Evolutionary conservation across 768 basidiomycete genomes (phyloP).

Genomic region (Lactarius trivialis): DNA sequence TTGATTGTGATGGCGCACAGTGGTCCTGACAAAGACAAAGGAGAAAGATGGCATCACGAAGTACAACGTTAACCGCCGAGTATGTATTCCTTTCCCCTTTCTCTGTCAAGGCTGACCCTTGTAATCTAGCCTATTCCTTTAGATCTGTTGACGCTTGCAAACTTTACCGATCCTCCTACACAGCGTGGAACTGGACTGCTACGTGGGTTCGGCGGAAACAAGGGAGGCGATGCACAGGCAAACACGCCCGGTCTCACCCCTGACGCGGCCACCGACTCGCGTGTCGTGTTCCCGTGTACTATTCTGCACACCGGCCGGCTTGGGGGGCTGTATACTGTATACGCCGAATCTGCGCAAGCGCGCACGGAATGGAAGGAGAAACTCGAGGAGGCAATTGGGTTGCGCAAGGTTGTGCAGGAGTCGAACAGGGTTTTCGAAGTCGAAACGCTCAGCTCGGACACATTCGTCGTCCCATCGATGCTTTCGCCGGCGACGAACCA

Average conservation of each 20-base stretch:
- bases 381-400: conserved; percentile 78
- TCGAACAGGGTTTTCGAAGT: conserved; percentile 94
- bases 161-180: conserved; percentile 73
- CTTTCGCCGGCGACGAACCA: conserved; percentile 37
- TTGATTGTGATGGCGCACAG: conserved; percentile 33
- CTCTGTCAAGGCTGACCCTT: neutral
- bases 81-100: conserved; percentile 31
- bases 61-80: conserved; percentile 76
- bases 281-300: conserved; percentile 80
- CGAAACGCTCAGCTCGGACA: conserved; percentile 82
- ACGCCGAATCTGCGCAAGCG: conserved; percentile 71
- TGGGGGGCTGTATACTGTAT: conserved; percentile 82
- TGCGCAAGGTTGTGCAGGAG: conserved; percentile 84
- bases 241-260: conserved; percentile 30
- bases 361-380: conserved; percentile 87
- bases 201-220: conserved; percentile 45
- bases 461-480: conserved; percentile 73
- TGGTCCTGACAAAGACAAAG: conserved; percentile 84
- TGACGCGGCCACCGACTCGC: conserved; percentile 52
- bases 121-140: conserved; percentile 76
- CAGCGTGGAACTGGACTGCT: conserved; percentile 70
- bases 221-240: conserved; percentile 25
- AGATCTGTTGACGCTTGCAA: conserved; percentile 79
- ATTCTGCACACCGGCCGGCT: conserved; percentile 84
- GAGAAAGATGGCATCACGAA: conserved; percentile 69